A percentile compares a stretch with the other conserved stretches of the same genome.
phyloP scores from a whole-genome alignment of 2,329 filamentous ascomycete species.

The Fusarium gaditjirri region DNA sequence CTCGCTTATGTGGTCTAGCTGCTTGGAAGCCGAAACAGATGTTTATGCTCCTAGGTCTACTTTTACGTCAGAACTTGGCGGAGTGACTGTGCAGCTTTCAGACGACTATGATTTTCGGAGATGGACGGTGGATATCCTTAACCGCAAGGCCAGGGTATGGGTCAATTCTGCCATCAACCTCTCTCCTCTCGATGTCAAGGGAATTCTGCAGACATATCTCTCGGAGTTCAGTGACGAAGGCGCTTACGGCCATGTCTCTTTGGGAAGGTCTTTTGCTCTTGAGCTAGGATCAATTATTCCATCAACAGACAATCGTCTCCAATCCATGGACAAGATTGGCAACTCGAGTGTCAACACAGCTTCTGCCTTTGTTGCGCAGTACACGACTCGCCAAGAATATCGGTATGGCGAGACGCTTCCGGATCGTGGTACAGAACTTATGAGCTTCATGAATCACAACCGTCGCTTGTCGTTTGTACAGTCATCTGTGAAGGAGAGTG shows the following conservation, averaged over 20 bases:
- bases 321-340: conserved; percentile 80
- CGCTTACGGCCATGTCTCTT: conserved; percentile 88
- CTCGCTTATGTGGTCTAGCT: conserved; percentile 94
- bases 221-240: conserved; percentile 95
- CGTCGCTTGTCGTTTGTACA: conserved; percentile 63
- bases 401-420: conserved; percentile 82
- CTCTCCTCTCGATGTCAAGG: conserved; percentile 93
- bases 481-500: conserved; percentile 63
- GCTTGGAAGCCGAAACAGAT: conserved; percentile 92
- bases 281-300: conserved; percentile 92
- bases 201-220: conserved; percentile 92
- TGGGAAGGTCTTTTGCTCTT: conserved; percentile 92
- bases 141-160: conserved; percentile 83
- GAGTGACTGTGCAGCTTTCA: conserved; percentile 88
- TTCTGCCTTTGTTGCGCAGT: conserved; percentile 96
- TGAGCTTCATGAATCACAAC: conserved; percentile 68
- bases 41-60: conserved; percentile 88
- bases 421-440: conserved; percentile 73
- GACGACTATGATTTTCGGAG: conserved; percentile 89
- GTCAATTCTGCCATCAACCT: conserved; percentile 82
- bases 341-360: conserved; percentile 86
- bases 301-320: conserved; percentile 83
- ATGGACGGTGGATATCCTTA: conserved; percentile 80
- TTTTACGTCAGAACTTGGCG: conserved; percentile 80
- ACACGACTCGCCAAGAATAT: conserved; percentile 96